These are phyloP conservation scores for Phaeosphaeriaceae sp. DNA, from an alignment of 2,329 filamentous ascomycete genomes.

Conservation along the genomic window DNA sequence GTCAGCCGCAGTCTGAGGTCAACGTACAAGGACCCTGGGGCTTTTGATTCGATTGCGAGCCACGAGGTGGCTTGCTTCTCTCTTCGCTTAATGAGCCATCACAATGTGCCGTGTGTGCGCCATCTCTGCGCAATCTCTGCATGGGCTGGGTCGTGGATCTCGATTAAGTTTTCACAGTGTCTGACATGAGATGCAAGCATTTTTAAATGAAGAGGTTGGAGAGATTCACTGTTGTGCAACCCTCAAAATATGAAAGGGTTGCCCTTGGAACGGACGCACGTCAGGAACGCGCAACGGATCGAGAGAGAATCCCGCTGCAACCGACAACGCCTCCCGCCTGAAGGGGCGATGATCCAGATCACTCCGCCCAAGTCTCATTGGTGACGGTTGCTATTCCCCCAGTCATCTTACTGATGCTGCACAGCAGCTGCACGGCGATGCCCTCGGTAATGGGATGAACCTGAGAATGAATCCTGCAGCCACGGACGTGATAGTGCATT, in stretches of 20 bases:
- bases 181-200: conserved; percentile 24
- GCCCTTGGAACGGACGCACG: conserved; percentile 10
- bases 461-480: conserved; percentile 30
- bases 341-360: conserved; percentile 22
- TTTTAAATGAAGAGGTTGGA: conserved; percentile 3
- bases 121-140: background rate
- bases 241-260: background rate
- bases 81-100: conserved; percentile 16
- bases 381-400: conserved; percentile 27
- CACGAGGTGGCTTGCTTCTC: conserved; percentile 33
- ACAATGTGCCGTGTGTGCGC: background rate
- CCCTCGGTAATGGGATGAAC: conserved; percentile 20
- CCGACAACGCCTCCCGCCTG: conserved; percentile 42
- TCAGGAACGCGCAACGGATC: conserved; percentile 23
- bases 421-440: conserved; percentile 24
- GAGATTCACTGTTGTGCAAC: conserved; percentile 19
- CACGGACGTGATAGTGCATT: conserved; percentile 35
- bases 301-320: conserved; percentile 40
- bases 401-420: conserved; percentile 35
- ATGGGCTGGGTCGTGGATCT: too few species aligned
- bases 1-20: conserved; percentile 23
- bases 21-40: conserved; percentile 19
- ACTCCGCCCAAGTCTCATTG: conserved; percentile 30
- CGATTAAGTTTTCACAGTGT: background rate
- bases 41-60: conserved; percentile 34